Evolutionary conservation across 75 land plant genomes (phyloP), one percentile per base, ranked within the genome.

Genomic region (Pinus albicaulis): DNA sequence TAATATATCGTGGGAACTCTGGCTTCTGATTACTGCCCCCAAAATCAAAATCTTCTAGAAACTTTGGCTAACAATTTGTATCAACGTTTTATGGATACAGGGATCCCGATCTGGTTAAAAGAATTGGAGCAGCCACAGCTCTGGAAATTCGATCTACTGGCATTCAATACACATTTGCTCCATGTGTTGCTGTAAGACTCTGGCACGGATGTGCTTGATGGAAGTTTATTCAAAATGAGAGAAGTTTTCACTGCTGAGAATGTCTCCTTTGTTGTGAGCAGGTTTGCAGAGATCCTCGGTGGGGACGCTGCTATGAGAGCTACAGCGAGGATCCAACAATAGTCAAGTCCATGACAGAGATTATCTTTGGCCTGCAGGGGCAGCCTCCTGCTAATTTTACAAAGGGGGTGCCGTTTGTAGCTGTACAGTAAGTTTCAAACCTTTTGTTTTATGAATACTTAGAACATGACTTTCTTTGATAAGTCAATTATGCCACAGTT

Each of bases 281-380:
- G 94, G 92, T 91, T 23, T 93, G 94, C 68, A 79, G 94, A 75
- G 95, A 93, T 75, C 95, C 95, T 23, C 79, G 95, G 72, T 92
- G 95, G 95, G 95, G 95, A 0, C 84, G 95, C 36, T 93, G 96
- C 75, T 93, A 87, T 66, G 96, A 93, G 81, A 94, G 97, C 78
- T 94, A 92, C 81, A 93, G 96, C 59, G 96, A 93, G 72, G 89
- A 94, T 72, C 87, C 80, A 16, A 76, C 78, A 10, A 63, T 94
- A n/a, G 97, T 94, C 57, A 76, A 80, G 25, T 57, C 63, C 6
- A 82, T 93, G 92, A 93, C 95, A 15, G 82, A 78, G 0, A 87
- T 91, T 19, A 93, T 93, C 59, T 61, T 58, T 57, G 95, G 95
- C 11, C 77, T 93, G 58, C 95, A 93, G 73, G 95, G 95, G 31